Conservation (phyloP, 1,284 basidiomycete genomes). For the Rhodotorula sp. region DNA sequence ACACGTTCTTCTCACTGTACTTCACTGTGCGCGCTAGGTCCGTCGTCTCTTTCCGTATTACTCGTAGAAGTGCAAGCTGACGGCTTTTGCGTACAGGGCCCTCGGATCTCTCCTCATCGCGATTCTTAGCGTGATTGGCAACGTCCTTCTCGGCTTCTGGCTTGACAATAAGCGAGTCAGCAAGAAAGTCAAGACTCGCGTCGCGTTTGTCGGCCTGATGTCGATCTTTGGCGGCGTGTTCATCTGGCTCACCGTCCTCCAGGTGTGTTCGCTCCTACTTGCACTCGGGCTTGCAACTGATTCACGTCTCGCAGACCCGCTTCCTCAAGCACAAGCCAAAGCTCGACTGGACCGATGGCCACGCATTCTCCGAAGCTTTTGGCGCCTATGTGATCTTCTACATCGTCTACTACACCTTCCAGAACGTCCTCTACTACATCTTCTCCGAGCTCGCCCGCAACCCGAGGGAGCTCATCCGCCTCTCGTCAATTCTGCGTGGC, state of each 20-base stretch:
- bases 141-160: slow-evolving; percentile 47
- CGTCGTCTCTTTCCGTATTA: not conserved
- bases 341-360: slow-evolving; percentile 44
- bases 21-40: slow-evolving; percentile 42
- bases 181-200: slow-evolving; percentile 44
- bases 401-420: slow-evolving; percentile 9
- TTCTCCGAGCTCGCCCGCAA: slow-evolving; percentile 40
- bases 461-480: slow-evolving; percentile 43
- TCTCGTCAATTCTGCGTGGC: slow-evolving; percentile 45
- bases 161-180: slow-evolving; percentile 42
- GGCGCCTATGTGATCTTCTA: slow-evolving; percentile 44
- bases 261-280: not conserved
- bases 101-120: slow-evolving; percentile 49
- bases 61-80: not conserved
- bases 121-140: slow-evolving; percentile 44
- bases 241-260: slow-evolving; percentile 48
- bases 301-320: slow-evolving; percentile 2
- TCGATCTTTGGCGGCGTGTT: slow-evolving; percentile 43
- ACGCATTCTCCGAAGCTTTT: slow-evolving; percentile 45
- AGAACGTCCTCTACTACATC: slow-evolving; percentile 46
- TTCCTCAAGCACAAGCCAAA: slow-evolving; percentile 18
- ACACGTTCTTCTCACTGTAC: slow-evolving; percentile 42
- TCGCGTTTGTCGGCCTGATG: slow-evolving; percentile 43
- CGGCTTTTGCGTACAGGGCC: slow-evolving; percentile 41
- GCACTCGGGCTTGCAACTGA: no score